phyloP scores from a whole-genome alignment of 2,329 filamentous ascomycete species.

The Fusarium praegraminearum region DNA sequence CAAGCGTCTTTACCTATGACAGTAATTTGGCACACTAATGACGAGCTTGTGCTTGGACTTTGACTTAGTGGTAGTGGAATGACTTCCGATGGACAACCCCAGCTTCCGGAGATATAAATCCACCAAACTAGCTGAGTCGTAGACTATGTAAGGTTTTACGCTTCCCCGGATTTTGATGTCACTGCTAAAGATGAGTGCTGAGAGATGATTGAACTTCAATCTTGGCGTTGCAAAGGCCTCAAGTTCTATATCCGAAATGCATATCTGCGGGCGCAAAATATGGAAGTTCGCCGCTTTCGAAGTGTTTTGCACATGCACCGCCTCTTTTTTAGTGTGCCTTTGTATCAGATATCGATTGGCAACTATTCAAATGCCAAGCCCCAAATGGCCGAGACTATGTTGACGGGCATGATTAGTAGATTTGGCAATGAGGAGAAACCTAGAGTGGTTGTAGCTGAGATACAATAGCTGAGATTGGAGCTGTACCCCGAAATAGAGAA shows the following conservation, averaged over 20 bases:
- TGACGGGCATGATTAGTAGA: background rate
- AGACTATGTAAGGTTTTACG: background rate
- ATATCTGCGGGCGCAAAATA: background rate
- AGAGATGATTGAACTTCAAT: no score
- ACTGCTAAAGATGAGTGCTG: background rate
- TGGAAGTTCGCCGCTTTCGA: background rate
- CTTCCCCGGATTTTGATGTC: background rate
- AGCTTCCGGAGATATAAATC: background rate
- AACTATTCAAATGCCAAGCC: background rate
- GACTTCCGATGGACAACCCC: fast-evolving
- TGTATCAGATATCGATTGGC: background rate
- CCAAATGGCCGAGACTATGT: no score
- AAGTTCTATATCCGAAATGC: background rate
- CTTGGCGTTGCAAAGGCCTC: background rate
- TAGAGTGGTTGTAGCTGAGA: background rate
- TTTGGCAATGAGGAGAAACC: background rate
- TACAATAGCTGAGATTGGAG: background rate
- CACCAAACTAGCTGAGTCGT: background rate
- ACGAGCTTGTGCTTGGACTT: background rate
- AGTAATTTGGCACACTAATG: no score
- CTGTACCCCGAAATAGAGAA: background rate
- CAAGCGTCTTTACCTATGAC: no score
- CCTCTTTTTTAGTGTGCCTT: background rate
- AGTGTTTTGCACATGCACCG: background rate
- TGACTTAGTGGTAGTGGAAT: no score